A percentile compares a stretch with the other conserved stretches of the same genome.
Evolutionary conservation across 2,329 filamentous ascomycete genomes (phyloP).

Genomic region (Fonsecaea nubica): DNA sequence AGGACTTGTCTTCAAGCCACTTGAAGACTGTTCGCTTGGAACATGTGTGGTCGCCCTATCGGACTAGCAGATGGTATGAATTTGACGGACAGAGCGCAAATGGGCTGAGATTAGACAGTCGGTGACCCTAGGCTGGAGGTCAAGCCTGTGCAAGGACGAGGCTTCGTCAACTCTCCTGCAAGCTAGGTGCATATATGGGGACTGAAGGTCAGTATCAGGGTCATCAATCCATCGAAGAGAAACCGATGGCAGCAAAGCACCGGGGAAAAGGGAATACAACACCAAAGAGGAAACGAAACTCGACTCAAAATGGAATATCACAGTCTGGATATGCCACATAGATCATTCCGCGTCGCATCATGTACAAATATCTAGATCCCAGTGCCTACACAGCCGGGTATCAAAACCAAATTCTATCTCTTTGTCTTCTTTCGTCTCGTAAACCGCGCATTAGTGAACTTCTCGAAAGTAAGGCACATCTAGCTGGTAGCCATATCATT

Average conservation of each 20-base stretch:
- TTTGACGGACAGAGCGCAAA: no score
- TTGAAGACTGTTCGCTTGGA: no score
- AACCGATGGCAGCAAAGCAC: background rate
- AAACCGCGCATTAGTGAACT: background rate
- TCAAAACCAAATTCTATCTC: background rate
- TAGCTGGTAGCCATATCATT: background rate
- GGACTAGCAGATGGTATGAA: no score
- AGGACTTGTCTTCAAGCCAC: no score
- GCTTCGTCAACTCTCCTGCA: no score
- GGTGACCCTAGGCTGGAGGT: no score
- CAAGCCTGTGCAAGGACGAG: no score
- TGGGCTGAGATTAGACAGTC: no score
- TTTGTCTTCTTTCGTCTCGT: background rate
- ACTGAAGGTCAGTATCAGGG: no score
- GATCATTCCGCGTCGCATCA: background rate
- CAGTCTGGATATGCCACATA: background rate
- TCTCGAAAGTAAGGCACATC: background rate
- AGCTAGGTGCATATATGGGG: no score
- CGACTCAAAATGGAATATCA: background rate
- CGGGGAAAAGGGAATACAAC: no score
- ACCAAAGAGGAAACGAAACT: background rate
- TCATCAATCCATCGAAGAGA: background rate
- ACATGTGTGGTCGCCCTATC: no score
- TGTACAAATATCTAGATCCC: slow-evolving; percentile 3
- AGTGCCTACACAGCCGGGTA: background rate